These are phyloP conservation scores for Brassica nigra DNA, from an alignment of 345 rosid species.

Conservation along the genomic window DNA sequence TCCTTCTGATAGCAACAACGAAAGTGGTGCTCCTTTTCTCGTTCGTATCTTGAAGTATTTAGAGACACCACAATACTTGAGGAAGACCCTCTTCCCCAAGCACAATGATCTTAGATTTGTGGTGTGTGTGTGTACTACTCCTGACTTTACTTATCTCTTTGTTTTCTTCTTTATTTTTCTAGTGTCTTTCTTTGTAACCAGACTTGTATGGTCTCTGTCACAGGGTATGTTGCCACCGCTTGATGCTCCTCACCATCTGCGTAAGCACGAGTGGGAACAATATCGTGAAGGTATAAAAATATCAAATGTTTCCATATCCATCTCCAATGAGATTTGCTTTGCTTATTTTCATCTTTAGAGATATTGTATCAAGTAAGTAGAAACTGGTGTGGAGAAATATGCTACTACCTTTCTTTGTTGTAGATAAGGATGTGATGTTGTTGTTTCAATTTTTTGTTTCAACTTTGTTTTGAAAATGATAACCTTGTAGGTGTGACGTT, in stretches of 20 bases:
- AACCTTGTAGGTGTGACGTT: conserved; percentile 68
- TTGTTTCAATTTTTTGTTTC: background rate
- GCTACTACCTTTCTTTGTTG: background rate
- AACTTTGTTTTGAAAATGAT: conserved; percentile 11
- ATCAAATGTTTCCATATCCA: background rate
- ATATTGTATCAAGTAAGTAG: background rate
- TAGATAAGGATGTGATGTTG: background rate
- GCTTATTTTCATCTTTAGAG: background rate
- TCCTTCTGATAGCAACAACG: conserved; percentile 49
- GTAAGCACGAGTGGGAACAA: conserved; percentile 92
- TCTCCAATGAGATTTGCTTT: background rate
- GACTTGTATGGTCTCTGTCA: background rate
- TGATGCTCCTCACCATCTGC: conserved; percentile 97
- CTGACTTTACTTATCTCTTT: background rate
- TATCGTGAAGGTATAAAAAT: conserved; percentile 71
- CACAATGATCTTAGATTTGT: conserved; percentile 79
- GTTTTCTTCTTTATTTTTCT: background rate
- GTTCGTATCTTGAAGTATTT: conserved; percentile 75
- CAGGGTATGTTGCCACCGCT: conserved; percentile 96
- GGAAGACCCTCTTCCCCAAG: conserved; percentile 82
- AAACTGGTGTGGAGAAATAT: background rate
- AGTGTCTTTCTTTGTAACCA: background rate
- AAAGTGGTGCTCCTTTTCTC: conserved; percentile 80
- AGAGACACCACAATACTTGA: conserved; percentile 91
- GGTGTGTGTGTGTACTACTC: conserved; percentile 45